A percentile compares a stretch with the other conserved stretches of the same genome.
phyloP scores from a whole-genome alignment of 176 grass and related monocot genomes.

The Ensete ventricosum region DNA sequence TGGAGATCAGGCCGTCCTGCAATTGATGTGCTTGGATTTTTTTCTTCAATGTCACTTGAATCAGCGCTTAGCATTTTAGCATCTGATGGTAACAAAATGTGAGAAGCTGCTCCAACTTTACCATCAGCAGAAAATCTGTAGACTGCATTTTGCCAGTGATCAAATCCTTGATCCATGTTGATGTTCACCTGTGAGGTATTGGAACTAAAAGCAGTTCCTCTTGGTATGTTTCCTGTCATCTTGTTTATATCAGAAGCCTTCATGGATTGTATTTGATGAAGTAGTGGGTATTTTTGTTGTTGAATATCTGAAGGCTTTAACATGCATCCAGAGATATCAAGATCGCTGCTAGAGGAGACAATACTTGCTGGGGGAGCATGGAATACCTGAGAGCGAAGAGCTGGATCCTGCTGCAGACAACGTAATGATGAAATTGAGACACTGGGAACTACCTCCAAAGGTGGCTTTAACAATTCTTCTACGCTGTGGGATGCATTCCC shows the following conservation, averaged over 20 bases:
- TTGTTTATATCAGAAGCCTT: slow-evolving; percentile 49
- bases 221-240: slow-evolving; percentile 44
- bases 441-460: slow-evolving; percentile 34
- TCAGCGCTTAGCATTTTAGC: slow-evolving; percentile 19
- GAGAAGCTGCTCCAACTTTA: slow-evolving; percentile 32
- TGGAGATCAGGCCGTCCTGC: background rate
- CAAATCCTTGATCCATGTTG: slow-evolving; percentile 47
- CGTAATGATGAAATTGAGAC: slow-evolving; percentile 40
- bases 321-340: slow-evolving; percentile 48
- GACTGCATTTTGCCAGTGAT: slow-evolving; percentile 39
- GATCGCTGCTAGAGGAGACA: slow-evolving; percentile 22
- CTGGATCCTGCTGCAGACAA: slow-evolving; percentile 39
- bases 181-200: slow-evolving; percentile 49
- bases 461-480: slow-evolving; percentile 39
- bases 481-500: slow-evolving; percentile 29
- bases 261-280: slow-evolving; percentile 80
- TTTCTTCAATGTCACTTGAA: slow-evolving; percentile 25
- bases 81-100: slow-evolving; percentile 35
- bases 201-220: slow-evolving; percentile 43
- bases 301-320: slow-evolving; percentile 46
- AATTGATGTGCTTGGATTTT: background rate
- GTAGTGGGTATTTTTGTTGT: slow-evolving; percentile 59
- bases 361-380: slow-evolving; percentile 31
- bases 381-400: slow-evolving; percentile 31
- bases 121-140: slow-evolving; percentile 37